Evolutionary conservation across 495 filamentous ascomycete species (phyloP).

Genomic region (Aspergillus sparsus): DNA sequence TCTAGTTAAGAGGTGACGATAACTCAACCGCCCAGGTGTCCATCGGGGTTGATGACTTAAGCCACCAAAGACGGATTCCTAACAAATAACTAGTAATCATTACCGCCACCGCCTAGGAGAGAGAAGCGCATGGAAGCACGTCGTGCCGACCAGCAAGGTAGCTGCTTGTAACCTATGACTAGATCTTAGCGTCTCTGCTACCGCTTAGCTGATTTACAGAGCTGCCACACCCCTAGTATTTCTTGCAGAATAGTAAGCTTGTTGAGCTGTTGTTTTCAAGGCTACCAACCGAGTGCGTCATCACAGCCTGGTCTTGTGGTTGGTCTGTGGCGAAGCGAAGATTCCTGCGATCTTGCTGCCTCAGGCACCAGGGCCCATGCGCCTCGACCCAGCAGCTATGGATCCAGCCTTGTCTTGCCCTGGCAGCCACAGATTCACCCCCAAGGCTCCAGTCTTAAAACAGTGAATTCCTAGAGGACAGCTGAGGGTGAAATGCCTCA

Average conservation of each 20-base stretch:
- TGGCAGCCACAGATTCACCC: conserved; percentile 6
- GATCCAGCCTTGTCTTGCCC: conserved; percentile 18
- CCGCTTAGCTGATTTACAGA: conserved; percentile 9
- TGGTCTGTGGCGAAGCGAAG: conserved; percentile 4
- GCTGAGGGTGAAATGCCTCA: conserved; percentile 18
- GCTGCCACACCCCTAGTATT: neutral
- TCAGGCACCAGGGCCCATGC: conserved; percentile 14
- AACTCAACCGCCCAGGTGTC: conserved; percentile 22
- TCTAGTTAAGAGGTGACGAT: conserved; percentile 50
- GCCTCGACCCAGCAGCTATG: conserved; percentile 6
- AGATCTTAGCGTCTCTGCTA: neutral
- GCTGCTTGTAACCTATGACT: neutral
- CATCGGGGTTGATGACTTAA: conserved; percentile 40
- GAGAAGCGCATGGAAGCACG: conserved; percentile 46
- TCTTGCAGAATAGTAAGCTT: neutral
- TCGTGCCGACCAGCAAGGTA: conserved; percentile 24
- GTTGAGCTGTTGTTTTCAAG: neutral
- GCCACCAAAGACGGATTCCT: conserved; percentile 31
- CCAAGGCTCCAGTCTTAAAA: conserved; percentile 17
- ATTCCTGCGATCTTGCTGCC: conserved; percentile 27
- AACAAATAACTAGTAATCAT: neutral
- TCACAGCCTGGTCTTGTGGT: neutral
- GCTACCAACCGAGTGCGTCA: conserved; percentile 18
- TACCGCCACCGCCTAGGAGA: conserved; percentile 34
- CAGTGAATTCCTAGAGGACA: neutral